Base-by-base conservation (phyloP, 2,329 filamentous ascomycete species). In the Botrytis galanthina region DNA sequence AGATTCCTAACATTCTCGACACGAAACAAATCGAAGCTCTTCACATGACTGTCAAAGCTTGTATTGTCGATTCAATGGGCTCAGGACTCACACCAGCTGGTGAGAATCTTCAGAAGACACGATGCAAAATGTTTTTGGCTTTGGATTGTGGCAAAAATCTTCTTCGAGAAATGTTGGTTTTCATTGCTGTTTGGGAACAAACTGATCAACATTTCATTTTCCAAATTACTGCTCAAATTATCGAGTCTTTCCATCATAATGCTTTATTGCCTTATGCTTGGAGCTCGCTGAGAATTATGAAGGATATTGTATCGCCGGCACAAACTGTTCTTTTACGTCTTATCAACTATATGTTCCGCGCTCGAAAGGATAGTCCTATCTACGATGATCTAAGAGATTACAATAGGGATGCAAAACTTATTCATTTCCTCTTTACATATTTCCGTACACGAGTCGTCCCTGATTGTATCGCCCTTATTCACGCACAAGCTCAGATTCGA, bases 11-110 rank as follows among this genome's bases (percentile, higher is more conserved):
- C 77, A 97, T 98, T 54, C 86, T 98, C 44, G 95, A 97, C 61
- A 95, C 95, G 0, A 95, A 94, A 73, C 95, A 98, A 82, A 98
- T 98, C 71, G 95, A 98, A 82, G 95, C 96, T 9, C 84, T 98
- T 71, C 95, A 97, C 72, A 97, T 98, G 95, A 97, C 98, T 74
- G 92, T 98, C 79, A 97, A 98, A 85, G 95, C 93, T 22, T 97
- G 95, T 75, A 97, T 98, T 71, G 90, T 97, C 35, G 93, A 97
- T 78, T 90, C 90, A n/a, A 86, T 89, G 74, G 93, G 92, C 74
- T 91, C 92, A 76, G 89, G 90, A 0, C 84, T 89, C 12, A 92
- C 91, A 62, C 82, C 85, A 16, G 87, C 87, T 20, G 91, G 91
- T 29, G 92, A 94, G 80, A 97, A 95, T 80, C 90, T 97, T 83